These are phyloP conservation scores for Starmera caribaea DNA, from an alignment of 805 yeast species.

Conservation along the genomic window DNA sequence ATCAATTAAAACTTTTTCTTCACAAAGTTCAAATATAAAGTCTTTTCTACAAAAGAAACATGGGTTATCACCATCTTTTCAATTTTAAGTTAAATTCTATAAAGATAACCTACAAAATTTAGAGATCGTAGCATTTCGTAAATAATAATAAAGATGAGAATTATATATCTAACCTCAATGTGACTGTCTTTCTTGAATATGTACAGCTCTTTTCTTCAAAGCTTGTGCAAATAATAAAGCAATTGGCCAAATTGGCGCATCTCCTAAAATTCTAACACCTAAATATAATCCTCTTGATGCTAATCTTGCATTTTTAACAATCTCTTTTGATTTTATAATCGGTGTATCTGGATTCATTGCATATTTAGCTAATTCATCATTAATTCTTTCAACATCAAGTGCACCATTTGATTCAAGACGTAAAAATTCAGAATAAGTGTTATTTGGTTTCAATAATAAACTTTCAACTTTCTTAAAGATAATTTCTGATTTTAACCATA, in stretches of 20 bases:
- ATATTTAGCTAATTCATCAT: constrained; percentile 39
- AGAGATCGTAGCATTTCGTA: not conserved
- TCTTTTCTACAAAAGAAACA: not conserved
- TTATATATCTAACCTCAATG: not conserved
- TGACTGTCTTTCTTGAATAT: constrained; percentile 12
- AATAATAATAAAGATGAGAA: not conserved
- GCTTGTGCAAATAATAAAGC: constrained; percentile 76
- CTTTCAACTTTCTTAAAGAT: constrained; percentile 53
- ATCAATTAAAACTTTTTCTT: not conserved
- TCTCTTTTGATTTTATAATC: constrained; percentile 32
- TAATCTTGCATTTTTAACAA: constrained; percentile 39
- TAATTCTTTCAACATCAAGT: constrained; percentile 38
- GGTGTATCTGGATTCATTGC: constrained; percentile 37
- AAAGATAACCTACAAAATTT: too few relatives aligned
- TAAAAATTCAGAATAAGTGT: constrained; percentile 49
- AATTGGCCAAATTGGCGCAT: constrained; percentile 83
- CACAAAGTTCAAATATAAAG: not conserved
- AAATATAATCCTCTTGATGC: constrained; percentile 51
- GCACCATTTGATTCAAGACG: constrained; percentile 53
- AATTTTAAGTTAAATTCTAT: not conserved
- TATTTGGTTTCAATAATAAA: constrained; percentile 41
- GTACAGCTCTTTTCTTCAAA: constrained; percentile 51
- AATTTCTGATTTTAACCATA: constrained; percentile 58
- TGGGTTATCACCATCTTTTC: too few relatives aligned
- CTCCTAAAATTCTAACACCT: constrained; percentile 71